Evolutionary conservation across 2,329 filamentous ascomycete genomes (phyloP).

Genomic region (Colletotrichum zoysiae): DNA sequence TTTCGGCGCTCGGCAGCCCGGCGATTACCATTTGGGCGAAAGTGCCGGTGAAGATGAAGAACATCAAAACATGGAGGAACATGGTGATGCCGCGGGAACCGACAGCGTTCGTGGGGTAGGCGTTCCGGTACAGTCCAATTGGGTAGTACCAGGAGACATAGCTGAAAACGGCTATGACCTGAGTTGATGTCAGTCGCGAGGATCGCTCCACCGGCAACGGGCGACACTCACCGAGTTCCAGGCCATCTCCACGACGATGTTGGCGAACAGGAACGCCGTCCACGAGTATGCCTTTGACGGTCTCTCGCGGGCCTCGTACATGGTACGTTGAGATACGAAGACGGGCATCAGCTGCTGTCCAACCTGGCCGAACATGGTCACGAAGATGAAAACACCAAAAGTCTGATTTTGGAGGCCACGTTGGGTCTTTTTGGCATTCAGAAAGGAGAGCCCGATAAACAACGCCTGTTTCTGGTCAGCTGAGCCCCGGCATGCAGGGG

Average conservation of each 20-base stretch:
- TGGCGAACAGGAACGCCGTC: conserved; percentile 75
- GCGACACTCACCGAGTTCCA: conserved; percentile 71
- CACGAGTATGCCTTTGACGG: conserved; percentile 77
- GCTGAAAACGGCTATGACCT: conserved; percentile 62
- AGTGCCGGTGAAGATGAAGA: conserved; percentile 75
- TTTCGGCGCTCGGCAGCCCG: conserved; percentile 72
- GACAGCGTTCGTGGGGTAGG: conserved; percentile 61
- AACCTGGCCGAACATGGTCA: conserved; percentile 76
- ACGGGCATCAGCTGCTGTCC: conserved; percentile 78
- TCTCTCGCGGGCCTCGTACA: conserved; percentile 78
- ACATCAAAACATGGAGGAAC: conserved; percentile 72
- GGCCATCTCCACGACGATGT: conserved; percentile 72
- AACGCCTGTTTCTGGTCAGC: conserved; percentile 53
- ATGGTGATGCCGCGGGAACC: conserved; percentile 68
- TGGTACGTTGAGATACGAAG: conserved; percentile 75
- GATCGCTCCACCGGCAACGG: neutral
- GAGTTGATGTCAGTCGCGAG: neutral
- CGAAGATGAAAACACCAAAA: conserved; percentile 79
- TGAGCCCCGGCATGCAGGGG: too few relatives aligned
- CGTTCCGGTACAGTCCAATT: conserved; percentile 72
- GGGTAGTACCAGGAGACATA: conserved; percentile 78
- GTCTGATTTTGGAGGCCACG: conserved; percentile 79
- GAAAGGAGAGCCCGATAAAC: conserved; percentile 79
- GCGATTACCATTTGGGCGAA: conserved; percentile 76
- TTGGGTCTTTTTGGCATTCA: conserved; percentile 68